Evolutionary conservation across 306 rosid species (phyloP).

Genomic region (Trichosanthes cucumerina): DNA sequence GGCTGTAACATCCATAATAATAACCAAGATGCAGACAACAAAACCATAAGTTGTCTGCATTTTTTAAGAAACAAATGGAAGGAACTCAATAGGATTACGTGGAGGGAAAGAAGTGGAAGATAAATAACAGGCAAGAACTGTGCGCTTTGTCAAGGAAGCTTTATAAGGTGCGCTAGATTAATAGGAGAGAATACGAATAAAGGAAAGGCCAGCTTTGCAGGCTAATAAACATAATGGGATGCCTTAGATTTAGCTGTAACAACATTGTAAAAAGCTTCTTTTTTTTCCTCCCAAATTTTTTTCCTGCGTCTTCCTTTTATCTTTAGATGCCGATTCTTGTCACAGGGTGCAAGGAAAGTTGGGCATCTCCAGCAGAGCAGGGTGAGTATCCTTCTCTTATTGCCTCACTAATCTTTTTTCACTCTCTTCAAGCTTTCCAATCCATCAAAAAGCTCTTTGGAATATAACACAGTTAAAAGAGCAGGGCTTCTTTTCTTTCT

Average conservation of each 20-base stretch:
- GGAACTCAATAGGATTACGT: not conserved
- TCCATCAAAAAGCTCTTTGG: not conserved
- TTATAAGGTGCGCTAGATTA: not conserved
- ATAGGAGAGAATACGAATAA: conserved; percentile 30
- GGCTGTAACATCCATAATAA: conserved; percentile 45
- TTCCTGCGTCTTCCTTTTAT: conserved; percentile 23
- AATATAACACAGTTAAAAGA: conserved; percentile 1
- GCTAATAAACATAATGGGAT: not conserved
- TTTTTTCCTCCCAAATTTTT: conserved; percentile 25
- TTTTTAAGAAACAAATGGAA: conserved; percentile 3
- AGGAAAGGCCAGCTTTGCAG: conserved; percentile 14
- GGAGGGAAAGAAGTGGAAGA: conserved; percentile 1
- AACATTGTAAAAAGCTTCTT: conserved; percentile 46
- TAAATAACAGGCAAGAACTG: not conserved
- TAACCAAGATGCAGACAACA: conserved; percentile 46
- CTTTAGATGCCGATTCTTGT: conserved; percentile 37
- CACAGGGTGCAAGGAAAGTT: conserved; percentile 49
- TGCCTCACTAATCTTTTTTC: not conserved
- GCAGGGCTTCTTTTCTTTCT: not conserved
- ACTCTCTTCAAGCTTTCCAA: not conserved
- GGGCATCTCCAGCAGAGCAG: conserved; percentile 27
- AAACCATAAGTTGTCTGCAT: conserved; percentile 46
- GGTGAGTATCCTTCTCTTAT: conserved; percentile 14
- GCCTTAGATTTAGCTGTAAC: conserved; percentile 24
- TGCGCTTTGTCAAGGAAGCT: not conserved